Conservation (phyloP, 176 grass and related monocot species). For the Avena atlantica region DNA sequence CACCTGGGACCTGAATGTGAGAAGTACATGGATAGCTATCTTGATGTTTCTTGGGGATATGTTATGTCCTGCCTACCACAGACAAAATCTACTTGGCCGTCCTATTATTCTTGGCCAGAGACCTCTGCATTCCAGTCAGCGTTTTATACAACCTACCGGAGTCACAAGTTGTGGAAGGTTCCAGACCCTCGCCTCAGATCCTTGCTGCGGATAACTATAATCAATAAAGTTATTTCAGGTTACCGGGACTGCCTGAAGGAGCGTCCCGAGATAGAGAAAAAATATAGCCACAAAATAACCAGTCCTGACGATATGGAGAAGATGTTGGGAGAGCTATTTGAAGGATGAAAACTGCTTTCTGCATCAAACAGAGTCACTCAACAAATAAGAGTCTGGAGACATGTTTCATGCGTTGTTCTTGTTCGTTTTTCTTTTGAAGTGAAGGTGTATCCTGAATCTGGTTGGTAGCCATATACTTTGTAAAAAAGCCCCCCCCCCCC, state of each 20-base stretch:
- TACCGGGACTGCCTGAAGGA: not conserved
- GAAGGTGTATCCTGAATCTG: not conserved
- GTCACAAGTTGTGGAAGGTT: slow-evolving; percentile 15
- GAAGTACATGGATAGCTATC: not conserved
- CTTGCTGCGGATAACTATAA: not conserved
- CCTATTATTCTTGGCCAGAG: too few species aligned
- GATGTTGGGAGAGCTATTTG: not conserved
- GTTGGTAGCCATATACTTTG: not conserved
- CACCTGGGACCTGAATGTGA: not conserved
- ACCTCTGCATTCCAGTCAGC: not conserved
- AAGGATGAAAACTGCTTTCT: not conserved
- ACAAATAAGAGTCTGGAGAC: not conserved
- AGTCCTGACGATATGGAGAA: not conserved
- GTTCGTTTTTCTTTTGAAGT: not conserved
- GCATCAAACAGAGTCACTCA: not conserved
- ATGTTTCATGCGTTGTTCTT: not conserved
- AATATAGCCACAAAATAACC: not conserved
- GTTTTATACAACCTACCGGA: not conserved
- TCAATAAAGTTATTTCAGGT: not conserved
- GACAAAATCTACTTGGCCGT: not conserved
- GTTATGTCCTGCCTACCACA: not conserved
- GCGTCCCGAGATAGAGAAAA: not conserved
- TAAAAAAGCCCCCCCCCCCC: too few species aligned
- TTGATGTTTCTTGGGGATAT: not conserved
- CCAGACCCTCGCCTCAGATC: not conserved